phyloP scores from a whole-genome alignment of 2,329 filamentous ascomycete species.

The Cytospora piceae region DNA sequence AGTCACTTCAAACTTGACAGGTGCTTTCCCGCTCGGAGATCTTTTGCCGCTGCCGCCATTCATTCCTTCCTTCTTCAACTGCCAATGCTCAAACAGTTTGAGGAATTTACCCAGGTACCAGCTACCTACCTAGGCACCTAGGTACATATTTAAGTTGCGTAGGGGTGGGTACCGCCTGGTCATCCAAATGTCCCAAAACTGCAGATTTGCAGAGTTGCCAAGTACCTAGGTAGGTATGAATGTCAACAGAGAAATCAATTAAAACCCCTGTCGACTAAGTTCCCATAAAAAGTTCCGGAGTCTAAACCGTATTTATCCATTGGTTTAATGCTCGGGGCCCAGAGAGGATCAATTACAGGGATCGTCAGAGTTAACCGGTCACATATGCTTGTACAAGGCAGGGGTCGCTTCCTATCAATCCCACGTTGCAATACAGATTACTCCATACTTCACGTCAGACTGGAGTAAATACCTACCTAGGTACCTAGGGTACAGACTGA shows the following conservation, averaged over 20 bases:
- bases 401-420: background rate
- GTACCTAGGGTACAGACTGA: no score
- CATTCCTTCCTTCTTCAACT: background rate
- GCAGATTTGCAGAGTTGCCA: conserved; percentile 5
- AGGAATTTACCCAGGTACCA: background rate
- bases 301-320: conserved; percentile 14
- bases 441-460: background rate
- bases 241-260: conserved; percentile 29
- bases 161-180: background rate
- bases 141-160: background rate
- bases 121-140: background rate
- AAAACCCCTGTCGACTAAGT: conserved; percentile 26
- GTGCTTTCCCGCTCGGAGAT: background rate
- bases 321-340: conserved; percentile 2
- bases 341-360: conserved; percentile 16
- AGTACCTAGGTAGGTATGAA: no score
- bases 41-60: background rate
- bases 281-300: conserved; percentile 1
- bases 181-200: background rate
- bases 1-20: background rate
- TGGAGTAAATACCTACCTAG: no score
- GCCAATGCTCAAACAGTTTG: no score
- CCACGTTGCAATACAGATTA: background rate
- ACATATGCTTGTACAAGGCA: no score
- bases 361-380: background rate